phyloP scores from a whole-genome alignment of 169 alveolate species.

The Theileria equi region DNA sequence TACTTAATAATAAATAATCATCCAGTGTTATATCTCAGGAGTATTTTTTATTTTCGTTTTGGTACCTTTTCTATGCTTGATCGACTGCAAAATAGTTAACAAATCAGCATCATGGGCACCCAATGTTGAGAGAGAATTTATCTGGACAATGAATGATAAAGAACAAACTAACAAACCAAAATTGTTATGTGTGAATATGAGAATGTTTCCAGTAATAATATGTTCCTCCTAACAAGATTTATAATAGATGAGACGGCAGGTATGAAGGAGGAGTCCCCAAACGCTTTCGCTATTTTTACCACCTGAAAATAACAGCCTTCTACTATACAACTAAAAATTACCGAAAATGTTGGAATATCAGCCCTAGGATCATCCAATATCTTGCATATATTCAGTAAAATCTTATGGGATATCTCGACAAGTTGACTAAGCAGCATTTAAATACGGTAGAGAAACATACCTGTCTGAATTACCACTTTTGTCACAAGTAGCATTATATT shows the following conservation, averaged over 20 bases:
- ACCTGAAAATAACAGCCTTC: slow-evolving; percentile 3
- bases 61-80: slow-evolving; percentile 35
- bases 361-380: slow-evolving; percentile 14
- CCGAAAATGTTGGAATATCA: slow-evolving; percentile 30
- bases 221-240: slow-evolving; percentile 33
- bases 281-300: slow-evolving; percentile 41
- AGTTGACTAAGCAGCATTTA: not conserved
- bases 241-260: slow-evolving; percentile 10
- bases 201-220: slow-evolving; percentile 19
- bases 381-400: not conserved
- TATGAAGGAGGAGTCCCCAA: slow-evolving; percentile 24
- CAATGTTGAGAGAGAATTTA: slow-evolving; percentile 24
- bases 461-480: not conserved
- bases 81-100: slow-evolving; percentile 27
- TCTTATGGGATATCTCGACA: not conserved
- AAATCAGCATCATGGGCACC: slow-evolving; percentile 51
- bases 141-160: not conserved
- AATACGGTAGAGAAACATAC: not conserved
- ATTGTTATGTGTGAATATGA: slow-evolving; percentile 45
- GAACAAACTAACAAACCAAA: slow-evolving; percentile 9
- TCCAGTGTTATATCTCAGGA: not conserved
- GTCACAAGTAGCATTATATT: not conserved
- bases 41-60: not conserved
- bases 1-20: too few species aligned
- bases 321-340: not conserved